These are phyloP conservation scores for Stagonosporopsis vannaccii DNA, from an alignment of 2,329 filamentous ascomycete genomes.

Conservation along the genomic window DNA sequence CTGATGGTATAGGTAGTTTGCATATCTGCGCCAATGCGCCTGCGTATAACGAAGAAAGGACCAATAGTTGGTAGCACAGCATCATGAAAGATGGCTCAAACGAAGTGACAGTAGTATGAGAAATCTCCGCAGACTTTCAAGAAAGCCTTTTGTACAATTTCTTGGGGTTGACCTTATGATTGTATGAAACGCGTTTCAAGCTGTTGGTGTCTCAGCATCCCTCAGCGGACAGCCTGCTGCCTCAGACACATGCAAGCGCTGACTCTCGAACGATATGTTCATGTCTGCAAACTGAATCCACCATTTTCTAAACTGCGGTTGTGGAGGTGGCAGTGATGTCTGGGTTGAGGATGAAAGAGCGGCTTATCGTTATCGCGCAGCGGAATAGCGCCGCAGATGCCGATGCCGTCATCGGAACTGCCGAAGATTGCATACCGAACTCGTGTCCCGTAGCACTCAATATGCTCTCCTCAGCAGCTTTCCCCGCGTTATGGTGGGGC, in stretches of 20 bases:
- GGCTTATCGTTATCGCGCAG: conserved; percentile 3
- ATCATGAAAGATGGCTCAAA: neutral
- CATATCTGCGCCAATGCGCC: conserved; percentile 19
- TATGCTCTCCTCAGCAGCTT: neutral
- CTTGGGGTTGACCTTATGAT: neutral
- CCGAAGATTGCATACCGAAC: conserved; percentile 8
- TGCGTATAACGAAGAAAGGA: neutral
- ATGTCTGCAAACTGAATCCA: neutral
- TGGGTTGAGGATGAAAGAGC: too few species aligned
- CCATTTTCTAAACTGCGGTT: neutral
- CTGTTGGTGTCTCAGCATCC: conserved; percentile 18
- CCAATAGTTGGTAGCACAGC: neutral
- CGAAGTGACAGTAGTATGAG: neutral
- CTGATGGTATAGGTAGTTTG: conserved; percentile 14
- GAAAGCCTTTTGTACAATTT: conserved; percentile 7
- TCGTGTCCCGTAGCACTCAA: conserved; percentile 6
- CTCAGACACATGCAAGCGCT: conserved; percentile 1
- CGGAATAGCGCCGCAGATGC: conserved; percentile 10
- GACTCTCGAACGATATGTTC: neutral
- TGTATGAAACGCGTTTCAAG: conserved; percentile 21
- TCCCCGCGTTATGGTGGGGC: conserved; percentile 20
- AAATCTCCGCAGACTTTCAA: neutral
- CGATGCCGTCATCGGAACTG: conserved; percentile 6
- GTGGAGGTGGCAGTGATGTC: neutral
- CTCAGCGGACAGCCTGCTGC: conserved; percentile 3